Evolutionary conservation across 2,329 filamentous ascomycete genomes (phyloP).

Genomic region (Didymella exigua): DNA sequence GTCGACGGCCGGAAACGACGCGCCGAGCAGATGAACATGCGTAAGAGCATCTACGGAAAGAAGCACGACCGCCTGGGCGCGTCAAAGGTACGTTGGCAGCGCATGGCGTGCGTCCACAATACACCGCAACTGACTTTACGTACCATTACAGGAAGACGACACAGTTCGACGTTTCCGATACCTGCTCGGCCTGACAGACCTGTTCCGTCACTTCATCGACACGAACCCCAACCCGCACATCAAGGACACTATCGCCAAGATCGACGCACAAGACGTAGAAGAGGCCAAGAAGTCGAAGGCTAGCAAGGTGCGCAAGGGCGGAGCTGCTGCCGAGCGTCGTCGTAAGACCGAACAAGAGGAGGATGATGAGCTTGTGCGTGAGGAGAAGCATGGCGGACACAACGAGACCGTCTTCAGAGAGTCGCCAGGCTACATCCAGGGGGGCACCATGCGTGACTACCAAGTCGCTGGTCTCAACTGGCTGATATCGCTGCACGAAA

Average conservation of each 20-base stretch:
- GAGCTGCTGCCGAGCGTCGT: conserved; percentile 76
- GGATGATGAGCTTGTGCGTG: conserved; percentile 83
- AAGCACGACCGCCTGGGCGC: conserved; percentile 92
- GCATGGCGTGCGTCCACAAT: neutral
- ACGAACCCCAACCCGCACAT: conserved; percentile 95
- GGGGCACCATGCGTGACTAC: conserved; percentile 90
- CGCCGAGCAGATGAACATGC: conserved; percentile 84
- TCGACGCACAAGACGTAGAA: conserved; percentile 87
- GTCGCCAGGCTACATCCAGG: conserved; percentile 86
- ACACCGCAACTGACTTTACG: conserved; percentile 16
- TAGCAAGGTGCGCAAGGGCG: conserved; percentile 78
- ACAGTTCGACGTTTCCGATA: conserved; percentile 94
- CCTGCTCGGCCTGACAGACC: conserved; percentile 88
- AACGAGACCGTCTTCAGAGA: conserved; percentile 86
- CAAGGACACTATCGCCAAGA: conserved; percentile 90
- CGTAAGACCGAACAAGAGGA: conserved; percentile 96
- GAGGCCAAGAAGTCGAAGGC: conserved; percentile 73
- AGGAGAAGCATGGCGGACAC: conserved; percentile 85
- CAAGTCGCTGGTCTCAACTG: conserved; percentile 95
- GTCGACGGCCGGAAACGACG: conserved; percentile 82
- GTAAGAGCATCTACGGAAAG: conserved; percentile 90
- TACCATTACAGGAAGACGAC: conserved; percentile 76
- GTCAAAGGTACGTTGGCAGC: conserved; percentile 71
- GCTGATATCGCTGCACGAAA: conserved; percentile 96
- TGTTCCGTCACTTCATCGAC: conserved; percentile 99